phyloP scores from a whole-genome alignment of 306 rosid species.

The Castanea mollissima region DNA sequence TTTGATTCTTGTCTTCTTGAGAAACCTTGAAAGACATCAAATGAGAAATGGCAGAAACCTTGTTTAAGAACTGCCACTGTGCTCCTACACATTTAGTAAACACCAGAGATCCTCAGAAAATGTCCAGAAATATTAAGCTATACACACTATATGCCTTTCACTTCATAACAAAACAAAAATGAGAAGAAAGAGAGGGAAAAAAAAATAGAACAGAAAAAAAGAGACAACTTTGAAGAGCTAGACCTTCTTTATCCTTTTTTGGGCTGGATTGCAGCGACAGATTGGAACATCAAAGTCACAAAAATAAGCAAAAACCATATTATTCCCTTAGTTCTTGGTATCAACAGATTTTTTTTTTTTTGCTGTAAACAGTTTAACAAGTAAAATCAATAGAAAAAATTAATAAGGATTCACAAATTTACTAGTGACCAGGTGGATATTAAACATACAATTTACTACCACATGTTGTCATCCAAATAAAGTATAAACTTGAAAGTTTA shows the following conservation, averaged over 20 bases:
- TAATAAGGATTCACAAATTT: neutral
- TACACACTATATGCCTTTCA: neutral
- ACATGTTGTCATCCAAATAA: neutral
- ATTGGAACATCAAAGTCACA: neutral
- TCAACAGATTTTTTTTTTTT: neutral
- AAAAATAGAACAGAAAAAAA: neutral
- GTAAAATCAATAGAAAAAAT: neutral
- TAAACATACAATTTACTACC: neutral
- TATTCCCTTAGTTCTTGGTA: neutral
- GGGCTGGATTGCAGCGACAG: neutral
- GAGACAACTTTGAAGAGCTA: neutral
- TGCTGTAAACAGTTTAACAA: neutral
- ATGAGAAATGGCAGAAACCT: conserved; percentile 58
- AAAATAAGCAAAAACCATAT: neutral
- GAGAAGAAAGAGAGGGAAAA: neutral
- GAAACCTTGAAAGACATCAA: conserved; percentile 61
- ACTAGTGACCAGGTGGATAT: neutral
- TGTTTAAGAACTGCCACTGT: conserved; percentile 64
- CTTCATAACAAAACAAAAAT: conserved; percentile 6
- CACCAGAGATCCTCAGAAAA: conserved; percentile 38
- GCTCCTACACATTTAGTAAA: conserved; percentile 35
- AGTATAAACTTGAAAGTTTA: neutral
- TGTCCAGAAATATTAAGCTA: conserved; percentile 14
- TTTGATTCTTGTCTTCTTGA: conserved; percentile 52
- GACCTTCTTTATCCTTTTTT: neutral